Evolutionary conservation across 805 yeast genomes (phyloP), one percentile per base, ranked within the genome.

Genomic region (Clavispora fructus): DNA sequence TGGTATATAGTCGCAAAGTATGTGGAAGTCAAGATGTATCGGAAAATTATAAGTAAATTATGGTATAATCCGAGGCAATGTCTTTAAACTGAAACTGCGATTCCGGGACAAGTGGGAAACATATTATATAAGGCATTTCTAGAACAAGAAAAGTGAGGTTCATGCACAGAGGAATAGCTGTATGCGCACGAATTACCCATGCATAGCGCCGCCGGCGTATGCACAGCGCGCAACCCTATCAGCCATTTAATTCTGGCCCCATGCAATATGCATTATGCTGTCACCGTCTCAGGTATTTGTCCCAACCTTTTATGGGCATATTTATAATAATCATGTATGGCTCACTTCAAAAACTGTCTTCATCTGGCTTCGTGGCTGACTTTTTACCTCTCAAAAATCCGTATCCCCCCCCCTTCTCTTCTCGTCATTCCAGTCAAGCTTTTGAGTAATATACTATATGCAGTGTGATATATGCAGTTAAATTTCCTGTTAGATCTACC

Each of bases 1-100:
- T 71, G 38, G 42, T 42, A 32, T 7, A 13, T 7, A 14, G 35
- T 7, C 6, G 2, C 14, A 17, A 32, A 27, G 25, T 19, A 17
- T 16, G 40, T 37, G 31, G 17, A 25, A 31, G 29, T 6, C 19
- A 26, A 13, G 12, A 35, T 23, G 39, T 9, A 26, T 17, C n/a
- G 5, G 23, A 19, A 19, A 19, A 19, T 19, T 19, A 19, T 19
- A 19, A 19, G 5, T 5, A 19, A 19, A 31, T n/a, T n/a, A 11
- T 31, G 17, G 3, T 7, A 11, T 3, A 31, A 31, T 14, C 12
- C 17, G 35, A 13, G 3, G 29, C 29, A 27, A 8, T 27, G 29
- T 7, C 37, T 33, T 16, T 23, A 4, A n/a, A 4, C 5, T 9
- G 7, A 17, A 33, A 8, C 1, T 10, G 6, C 1, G 3, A 16